Percentiles rank a stretch among this genome's conserved stretches.
These are phyloP conservation scores for Cladophialophora psammophila DNA, from an alignment of 2,329 filamentous ascomycete species.

Conservation along the genomic window DNA sequence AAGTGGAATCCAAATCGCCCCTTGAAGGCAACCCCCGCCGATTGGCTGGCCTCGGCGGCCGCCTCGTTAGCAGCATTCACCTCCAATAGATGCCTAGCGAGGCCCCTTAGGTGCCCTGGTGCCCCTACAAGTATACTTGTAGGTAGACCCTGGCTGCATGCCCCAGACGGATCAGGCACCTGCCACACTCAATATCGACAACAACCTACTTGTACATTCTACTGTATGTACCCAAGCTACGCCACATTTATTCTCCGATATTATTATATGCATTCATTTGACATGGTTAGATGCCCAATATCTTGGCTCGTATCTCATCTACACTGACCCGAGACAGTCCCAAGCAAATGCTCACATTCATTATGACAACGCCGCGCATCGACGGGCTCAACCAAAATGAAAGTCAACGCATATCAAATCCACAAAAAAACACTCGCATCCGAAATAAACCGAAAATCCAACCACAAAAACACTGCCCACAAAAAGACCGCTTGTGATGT, in stretches of 20 bases:
- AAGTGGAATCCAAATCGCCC: neutral
- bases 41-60: neutral
- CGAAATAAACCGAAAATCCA: neutral
- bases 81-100: neutral
- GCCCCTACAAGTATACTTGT: too few relatives aligned
- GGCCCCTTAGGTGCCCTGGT: too few relatives aligned
- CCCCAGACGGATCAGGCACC: neutral
- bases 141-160: neutral
- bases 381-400: neutral
- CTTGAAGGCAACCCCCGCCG: neutral
- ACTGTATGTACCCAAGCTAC: neutral
- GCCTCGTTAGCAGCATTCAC: neutral
- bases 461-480: neutral
- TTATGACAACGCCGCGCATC: constrained; percentile 7
- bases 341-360: constrained; percentile 8
- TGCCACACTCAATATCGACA: constrained; percentile 5
- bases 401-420: neutral
- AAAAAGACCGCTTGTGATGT: neutral
- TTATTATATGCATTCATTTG: constrained; percentile 8
- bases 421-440: constrained; percentile 1
- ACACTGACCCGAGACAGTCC: constrained; percentile 9
- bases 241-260: too few relatives aligned
- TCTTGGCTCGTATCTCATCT: constrained; percentile 12
- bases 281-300: constrained; percentile 7
- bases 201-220: too few relatives aligned